These are phyloP conservation scores for Lathyrus aphaca DNA, from an alignment of 306 rosid species.

Conservation along the genomic window DNA sequence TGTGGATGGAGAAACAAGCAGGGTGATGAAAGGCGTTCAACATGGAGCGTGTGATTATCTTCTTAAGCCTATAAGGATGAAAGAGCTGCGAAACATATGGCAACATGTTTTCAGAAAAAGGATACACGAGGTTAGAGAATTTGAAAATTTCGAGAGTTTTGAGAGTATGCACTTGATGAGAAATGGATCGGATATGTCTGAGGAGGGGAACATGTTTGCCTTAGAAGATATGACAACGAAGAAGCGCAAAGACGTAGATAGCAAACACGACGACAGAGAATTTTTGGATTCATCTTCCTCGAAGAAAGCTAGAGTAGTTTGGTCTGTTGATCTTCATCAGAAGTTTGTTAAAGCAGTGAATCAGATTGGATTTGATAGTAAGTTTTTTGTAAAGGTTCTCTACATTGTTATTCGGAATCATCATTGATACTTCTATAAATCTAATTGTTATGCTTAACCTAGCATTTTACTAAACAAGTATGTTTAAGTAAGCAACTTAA, in stretches of 20 bases:
- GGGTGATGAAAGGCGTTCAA: slow-evolving; percentile 98
- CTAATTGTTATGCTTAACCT: slow-evolving; percentile 7
- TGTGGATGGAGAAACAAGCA: slow-evolving; percentile 93
- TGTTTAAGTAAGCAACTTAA: not conserved
- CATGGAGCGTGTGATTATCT: slow-evolving; percentile 99
- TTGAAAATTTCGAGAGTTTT: slow-evolving; percentile 70
- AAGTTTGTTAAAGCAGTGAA: slow-evolving; percentile 95
- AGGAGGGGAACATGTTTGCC: slow-evolving; percentile 64
- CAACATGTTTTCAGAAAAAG: slow-evolving; percentile 91
- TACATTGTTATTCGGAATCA: slow-evolving; percentile 23
- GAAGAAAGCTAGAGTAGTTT: slow-evolving; percentile 92
- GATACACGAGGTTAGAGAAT: slow-evolving; percentile 85
- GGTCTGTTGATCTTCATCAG: slow-evolving; percentile 99
- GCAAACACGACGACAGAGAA: slow-evolving; percentile 73
- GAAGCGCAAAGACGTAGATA: slow-evolving; percentile 79
- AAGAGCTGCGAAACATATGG: slow-evolving; percentile 94
- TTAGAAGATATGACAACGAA: slow-evolving; percentile 61
- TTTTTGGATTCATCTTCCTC: slow-evolving; percentile 66
- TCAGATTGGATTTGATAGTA: slow-evolving; percentile 95
- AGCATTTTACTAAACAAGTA: not conserved
- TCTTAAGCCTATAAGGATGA: slow-evolving; percentile 97
- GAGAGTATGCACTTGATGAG: slow-evolving; percentile 65
- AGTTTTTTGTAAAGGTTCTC: slow-evolving; percentile 45
- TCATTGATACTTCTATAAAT: slow-evolving; percentile 21
- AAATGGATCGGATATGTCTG: slow-evolving; percentile 74